Evolutionary conservation across 257 asterid genomes (phyloP), one percentile per base, ranked within the genome.

Genomic region (Lycium ferocissimum): DNA sequence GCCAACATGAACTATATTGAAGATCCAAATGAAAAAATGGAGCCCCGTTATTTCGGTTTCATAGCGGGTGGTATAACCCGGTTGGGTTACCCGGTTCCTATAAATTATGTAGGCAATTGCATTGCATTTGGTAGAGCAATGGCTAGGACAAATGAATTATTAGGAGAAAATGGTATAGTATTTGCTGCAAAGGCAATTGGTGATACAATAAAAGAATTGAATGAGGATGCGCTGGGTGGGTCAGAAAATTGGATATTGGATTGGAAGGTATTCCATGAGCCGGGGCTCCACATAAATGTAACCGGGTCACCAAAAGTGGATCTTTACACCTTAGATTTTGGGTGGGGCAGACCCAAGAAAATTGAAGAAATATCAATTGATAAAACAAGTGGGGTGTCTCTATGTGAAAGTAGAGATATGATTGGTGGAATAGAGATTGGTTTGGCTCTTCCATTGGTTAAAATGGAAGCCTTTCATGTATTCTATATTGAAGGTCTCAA

Each of bases 341-440:
- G 96, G 83, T 92, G 91, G 90, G 94, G 93, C 69, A 49, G 85
- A 59, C 91, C 92, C 33, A 81, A 11, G 57, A 91, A 88, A 84
- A 56, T 88, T 56, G 96, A 91, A 69, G 85, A 85, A 14, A 47
- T 85, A 88, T 87, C 91, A 6, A 87, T 93, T 18, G 91, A 88
- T 47, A 86, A 59, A 15, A 90, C 87, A 54, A 79, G 47, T 43
- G 54, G 89, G 2, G 67, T 93, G 20, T 89, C 94, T 2, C 37
- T 90, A 58, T 85, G 90, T 61, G 89, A 88, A 82, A 85, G 89
- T 0, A 71, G 89, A 40, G 90, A 85, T 12, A 62, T 61, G 0
- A 85, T 54, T 0, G 92, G 91, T 7, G 96, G 93, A 8, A 87
- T 93, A 81, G 96, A 92, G 87, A 8, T 92, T 6, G 95, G 94